phyloP scores from a whole-genome alignment of 805 yeast genomes.

The Isabelozyma rhagii region DNA sequence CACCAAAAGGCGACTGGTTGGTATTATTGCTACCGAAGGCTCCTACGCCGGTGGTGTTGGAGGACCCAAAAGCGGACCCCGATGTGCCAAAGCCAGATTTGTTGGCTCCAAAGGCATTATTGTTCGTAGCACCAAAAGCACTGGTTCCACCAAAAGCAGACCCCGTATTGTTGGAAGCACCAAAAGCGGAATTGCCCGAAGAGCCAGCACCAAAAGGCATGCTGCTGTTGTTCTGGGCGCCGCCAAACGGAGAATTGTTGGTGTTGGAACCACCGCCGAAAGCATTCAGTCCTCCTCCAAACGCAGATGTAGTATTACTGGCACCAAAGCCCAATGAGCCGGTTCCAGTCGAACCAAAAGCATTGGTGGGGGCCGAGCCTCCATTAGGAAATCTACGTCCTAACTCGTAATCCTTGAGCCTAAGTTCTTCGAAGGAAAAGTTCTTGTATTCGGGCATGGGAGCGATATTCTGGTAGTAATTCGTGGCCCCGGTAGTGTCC shows the following conservation, averaged over 20 bases:
- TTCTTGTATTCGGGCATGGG: slow-evolving; percentile 89
- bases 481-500: slow-evolving; percentile 58
- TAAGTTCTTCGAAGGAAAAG: slow-evolving; percentile 81
- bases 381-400: slow-evolving; percentile 59
- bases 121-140: slow-evolving; percentile 6
- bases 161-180: slow-evolving; percentile 11
- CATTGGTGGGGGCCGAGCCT: slow-evolving; percentile 20
- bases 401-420: slow-evolving; percentile 83
- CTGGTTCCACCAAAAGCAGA: slow-evolving; percentile 19
- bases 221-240: slow-evolving; percentile 5
- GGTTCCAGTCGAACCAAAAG: slow-evolving; percentile 27
- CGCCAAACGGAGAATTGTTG: slow-evolving; percentile 20
- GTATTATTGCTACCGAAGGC: slow-evolving; percentile 15
- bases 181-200: not conserved
- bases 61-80: slow-evolving; percentile 13
- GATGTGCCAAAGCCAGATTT: slow-evolving; percentile 3
- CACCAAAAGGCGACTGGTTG: slow-evolving; percentile 32
- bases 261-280: slow-evolving; percentile 2
- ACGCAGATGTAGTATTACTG: slow-evolving; percentile 6
- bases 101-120: slow-evolving; percentile 29
- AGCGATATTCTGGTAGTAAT: slow-evolving; percentile 66
- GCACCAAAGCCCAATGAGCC: slow-evolving; percentile 17
- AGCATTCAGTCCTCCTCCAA: slow-evolving; percentile 9
- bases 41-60: slow-evolving; percentile 15
- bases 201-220: not conserved